A percentile compares a stretch with the other conserved stretches of the same genome.
Evolutionary conservation across 2,329 filamentous ascomycete species (phyloP).

Genomic region (Fusarium robinianum): DNA sequence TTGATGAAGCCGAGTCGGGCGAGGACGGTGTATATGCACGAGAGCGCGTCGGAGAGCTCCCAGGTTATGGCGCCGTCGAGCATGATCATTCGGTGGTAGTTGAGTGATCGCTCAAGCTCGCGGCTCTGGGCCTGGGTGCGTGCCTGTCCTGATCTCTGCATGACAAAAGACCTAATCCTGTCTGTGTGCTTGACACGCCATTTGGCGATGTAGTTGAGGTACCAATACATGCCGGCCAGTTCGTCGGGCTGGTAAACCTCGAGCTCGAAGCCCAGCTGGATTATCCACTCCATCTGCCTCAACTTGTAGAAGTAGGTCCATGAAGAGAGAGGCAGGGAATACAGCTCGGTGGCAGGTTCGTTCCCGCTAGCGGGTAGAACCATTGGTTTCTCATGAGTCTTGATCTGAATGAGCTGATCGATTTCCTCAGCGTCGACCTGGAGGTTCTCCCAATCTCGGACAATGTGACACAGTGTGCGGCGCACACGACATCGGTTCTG

Average conservation of each 20-base stretch:
- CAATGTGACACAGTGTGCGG: conserved; percentile 83
- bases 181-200: conserved; percentile 71
- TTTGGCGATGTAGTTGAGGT: conserved; percentile 74
- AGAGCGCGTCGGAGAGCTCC: conserved; percentile 59
- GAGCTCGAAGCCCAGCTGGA: conserved; percentile 93
- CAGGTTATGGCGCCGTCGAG: conserved; percentile 68
- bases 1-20: conserved; percentile 61
- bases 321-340: conserved; percentile 75
- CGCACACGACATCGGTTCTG: conserved; percentile 89
- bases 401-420: conserved; percentile 67
- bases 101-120: conserved; percentile 54
- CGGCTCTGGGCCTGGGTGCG: conserved; percentile 38
- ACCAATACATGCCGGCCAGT: conserved; percentile 87
- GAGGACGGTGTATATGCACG: conserved; percentile 69
- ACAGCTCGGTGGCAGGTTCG: conserved; percentile 55
- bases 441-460: conserved; percentile 81
- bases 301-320: conserved; percentile 93
- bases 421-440: conserved; percentile 81
- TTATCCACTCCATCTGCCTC: conserved; percentile 81
- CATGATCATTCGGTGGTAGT: conserved; percentile 63
- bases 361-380: conserved; percentile 47
- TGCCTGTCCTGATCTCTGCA: conserved; percentile 44
- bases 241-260: conserved; percentile 88
- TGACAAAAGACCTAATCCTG: conserved; percentile 70
- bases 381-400: conserved; percentile 64